These are phyloP conservation scores for Talaromyces sp. DNA, from an alignment of 2,329 filamentous ascomycete species.

Conservation along the genomic window DNA sequence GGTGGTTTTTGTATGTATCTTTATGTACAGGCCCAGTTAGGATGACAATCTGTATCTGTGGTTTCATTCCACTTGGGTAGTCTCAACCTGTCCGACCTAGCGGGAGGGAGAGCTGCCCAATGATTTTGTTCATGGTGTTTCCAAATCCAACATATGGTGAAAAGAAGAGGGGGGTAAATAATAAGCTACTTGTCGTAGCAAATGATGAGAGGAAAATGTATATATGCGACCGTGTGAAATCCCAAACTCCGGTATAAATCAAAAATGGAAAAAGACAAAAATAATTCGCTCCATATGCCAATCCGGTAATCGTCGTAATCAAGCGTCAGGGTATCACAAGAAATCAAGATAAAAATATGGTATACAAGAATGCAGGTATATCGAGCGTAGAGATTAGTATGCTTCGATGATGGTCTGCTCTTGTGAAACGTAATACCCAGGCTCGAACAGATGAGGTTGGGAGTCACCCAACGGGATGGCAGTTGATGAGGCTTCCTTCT, in stretches of 20 bases:
- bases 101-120: slow-evolving; percentile 22
- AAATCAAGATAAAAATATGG: slow-evolving; percentile 13
- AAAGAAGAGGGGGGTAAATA: background rate
- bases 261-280: slow-evolving; percentile 4
- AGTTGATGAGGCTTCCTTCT: slow-evolving; percentile 55
- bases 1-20: background rate
- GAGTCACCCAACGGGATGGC: slow-evolving; percentile 41
- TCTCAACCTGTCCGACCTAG: slow-evolving; percentile 20
- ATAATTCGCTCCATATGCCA: slow-evolving; percentile 12
- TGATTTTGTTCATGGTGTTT: background rate
- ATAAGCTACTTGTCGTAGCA: background rate
- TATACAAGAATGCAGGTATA: slow-evolving; percentile 23
- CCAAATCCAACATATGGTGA: slow-evolving; percentile 3
- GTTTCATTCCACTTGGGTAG: slow-evolving; percentile 12
- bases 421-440: slow-evolving; percentile 53
- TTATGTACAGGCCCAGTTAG: slow-evolving; percentile 17
- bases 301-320: slow-evolving; percentile 17
- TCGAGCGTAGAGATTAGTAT: slow-evolving; percentile 38
- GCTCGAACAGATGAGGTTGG: slow-evolving; percentile 49
- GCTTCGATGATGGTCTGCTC: slow-evolving; percentile 53
- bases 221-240: slow-evolving; percentile 3
- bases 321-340: slow-evolving; percentile 27
- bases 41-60: slow-evolving; percentile 13
- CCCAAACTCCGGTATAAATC: slow-evolving; percentile 22
- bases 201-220: background rate